Percentiles rank a stretch among this genome's conserved stretches.
Evolutionary conservation across 148 eudicot genomes (phyloP).

Genomic region (Vaccinium myrtillus): DNA sequence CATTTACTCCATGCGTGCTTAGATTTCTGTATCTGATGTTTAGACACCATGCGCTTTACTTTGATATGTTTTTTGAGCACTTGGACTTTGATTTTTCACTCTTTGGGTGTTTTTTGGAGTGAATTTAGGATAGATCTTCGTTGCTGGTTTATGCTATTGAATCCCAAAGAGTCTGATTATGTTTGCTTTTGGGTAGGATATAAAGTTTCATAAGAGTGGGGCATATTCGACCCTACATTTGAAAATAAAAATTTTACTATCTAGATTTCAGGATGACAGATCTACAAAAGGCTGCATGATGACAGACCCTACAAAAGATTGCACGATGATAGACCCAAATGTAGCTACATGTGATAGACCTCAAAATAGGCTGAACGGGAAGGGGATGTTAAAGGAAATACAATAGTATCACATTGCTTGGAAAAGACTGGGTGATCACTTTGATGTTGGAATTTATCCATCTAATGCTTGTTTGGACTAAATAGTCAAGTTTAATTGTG

Average conservation of each 20-base stretch:
- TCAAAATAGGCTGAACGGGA: no score
- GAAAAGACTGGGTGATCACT: no score
- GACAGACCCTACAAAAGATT: no score
- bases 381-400: background rate
- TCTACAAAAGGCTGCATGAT: no score
- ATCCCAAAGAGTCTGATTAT: background rate
- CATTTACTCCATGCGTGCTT: background rate
- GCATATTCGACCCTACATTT: no score
- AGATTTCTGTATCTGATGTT: background rate
- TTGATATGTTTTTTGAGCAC: background rate
- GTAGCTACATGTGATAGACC: no score
- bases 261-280: no score
- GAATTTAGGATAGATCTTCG: conserved; percentile 7
- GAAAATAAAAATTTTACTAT: no score
- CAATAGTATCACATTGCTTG: background rate
- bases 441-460: no score
- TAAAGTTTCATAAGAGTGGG: no score
- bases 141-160: background rate
- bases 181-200: no score
- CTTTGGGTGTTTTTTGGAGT: background rate
- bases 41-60: background rate
- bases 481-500: background rate
- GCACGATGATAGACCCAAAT: no score
- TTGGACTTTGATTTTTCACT: background rate
- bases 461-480: background rate